These are phyloP conservation scores for Annulohypoxylon nitens DNA, from an alignment of 495 filamentous ascomycete species.

Conservation along the genomic window DNA sequence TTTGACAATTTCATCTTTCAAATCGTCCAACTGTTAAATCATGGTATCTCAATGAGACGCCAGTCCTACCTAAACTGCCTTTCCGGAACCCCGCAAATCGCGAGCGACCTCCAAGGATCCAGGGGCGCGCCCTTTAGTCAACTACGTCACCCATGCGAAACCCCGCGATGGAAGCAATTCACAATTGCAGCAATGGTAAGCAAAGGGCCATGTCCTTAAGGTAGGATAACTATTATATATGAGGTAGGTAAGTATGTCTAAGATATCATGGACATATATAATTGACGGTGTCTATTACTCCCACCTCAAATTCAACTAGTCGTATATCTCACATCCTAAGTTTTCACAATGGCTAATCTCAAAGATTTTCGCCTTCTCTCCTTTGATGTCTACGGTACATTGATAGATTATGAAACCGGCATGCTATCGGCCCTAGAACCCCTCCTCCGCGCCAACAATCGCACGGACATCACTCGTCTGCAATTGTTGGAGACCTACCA, in stretches of 20 bases:
- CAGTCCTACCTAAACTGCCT: neutral
- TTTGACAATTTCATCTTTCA: neutral
- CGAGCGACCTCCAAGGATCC: neutral
- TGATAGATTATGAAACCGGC: conserved; percentile 71
- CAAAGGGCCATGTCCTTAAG: neutral
- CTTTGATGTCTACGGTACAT: conserved; percentile 67
- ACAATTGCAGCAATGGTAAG: neutral
- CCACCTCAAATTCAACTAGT: neutral
- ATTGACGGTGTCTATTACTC: neutral
- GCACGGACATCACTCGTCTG: conserved; percentile 19
- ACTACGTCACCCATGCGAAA: neutral
- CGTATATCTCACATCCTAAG: neutral
- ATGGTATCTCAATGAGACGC: neutral
- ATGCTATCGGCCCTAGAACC: conserved; percentile 29
- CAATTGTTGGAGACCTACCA: conserved; percentile 26
- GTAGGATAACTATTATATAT: neutral
- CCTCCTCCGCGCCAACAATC: conserved; percentile 22
- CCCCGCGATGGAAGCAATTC: neutral
- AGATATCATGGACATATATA: too few species aligned
- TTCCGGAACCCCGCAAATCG: neutral
- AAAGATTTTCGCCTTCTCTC: conserved; percentile 65
- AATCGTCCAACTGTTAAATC: neutral
- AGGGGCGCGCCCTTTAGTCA: conserved; percentile 36
- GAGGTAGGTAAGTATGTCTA: neutral
- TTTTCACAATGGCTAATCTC: conserved; percentile 37